A percentile compares a stretch with the other conserved stretches of the same genome.
Conservation (phyloP, 768 basidiomycete genomes). For the Baorangia bicolor region DNA sequence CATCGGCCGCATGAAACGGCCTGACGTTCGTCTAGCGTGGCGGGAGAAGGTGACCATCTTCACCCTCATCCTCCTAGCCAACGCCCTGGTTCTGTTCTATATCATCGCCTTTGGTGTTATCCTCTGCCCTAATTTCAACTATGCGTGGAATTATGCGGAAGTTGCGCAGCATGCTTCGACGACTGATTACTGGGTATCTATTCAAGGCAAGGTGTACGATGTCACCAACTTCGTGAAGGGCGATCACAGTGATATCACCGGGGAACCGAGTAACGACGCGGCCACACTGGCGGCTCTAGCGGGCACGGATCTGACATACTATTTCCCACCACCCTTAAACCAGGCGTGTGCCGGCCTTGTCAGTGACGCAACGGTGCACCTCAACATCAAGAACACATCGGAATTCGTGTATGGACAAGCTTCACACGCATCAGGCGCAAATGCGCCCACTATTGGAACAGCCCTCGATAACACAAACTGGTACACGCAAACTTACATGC, state of each 20-base stretch:
- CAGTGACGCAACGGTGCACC: slow-evolving; percentile 39
- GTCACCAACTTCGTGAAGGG: slow-evolving; percentile 56
- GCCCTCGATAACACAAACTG: slow-evolving; percentile 43
- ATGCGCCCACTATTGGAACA: slow-evolving; percentile 37
- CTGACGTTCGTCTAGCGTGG: slow-evolving; percentile 68
- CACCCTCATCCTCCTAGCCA: slow-evolving; percentile 52
- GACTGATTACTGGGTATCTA: slow-evolving; percentile 61
- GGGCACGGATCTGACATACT: slow-evolving; percentile 59
- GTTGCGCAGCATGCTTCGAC: slow-evolving; percentile 49
- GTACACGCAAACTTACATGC: slow-evolving; percentile 57
- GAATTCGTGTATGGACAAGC: slow-evolving; percentile 41
- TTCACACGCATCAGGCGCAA: slow-evolving; percentile 56
- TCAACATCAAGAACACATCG: slow-evolving; percentile 49
- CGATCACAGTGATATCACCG: slow-evolving; percentile 61
- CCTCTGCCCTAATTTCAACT: slow-evolving; percentile 60
- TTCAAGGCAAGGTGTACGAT: slow-evolving; percentile 62
- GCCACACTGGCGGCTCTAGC: slow-evolving; percentile 52
- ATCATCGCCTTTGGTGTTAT: slow-evolving; percentile 62
- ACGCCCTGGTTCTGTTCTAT: slow-evolving; percentile 59
- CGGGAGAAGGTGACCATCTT: slow-evolving; percentile 68
- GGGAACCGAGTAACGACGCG: slow-evolving; percentile 48
- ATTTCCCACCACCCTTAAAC: slow-evolving; percentile 61
- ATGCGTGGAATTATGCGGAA: slow-evolving; percentile 54
- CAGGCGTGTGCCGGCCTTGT: slow-evolving; percentile 63
- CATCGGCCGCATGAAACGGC: slow-evolving; percentile 64